Evolutionary conservation across 2,329 filamentous ascomycete genomes (phyloP).

Genomic region (Fusarium robinianum): DNA sequence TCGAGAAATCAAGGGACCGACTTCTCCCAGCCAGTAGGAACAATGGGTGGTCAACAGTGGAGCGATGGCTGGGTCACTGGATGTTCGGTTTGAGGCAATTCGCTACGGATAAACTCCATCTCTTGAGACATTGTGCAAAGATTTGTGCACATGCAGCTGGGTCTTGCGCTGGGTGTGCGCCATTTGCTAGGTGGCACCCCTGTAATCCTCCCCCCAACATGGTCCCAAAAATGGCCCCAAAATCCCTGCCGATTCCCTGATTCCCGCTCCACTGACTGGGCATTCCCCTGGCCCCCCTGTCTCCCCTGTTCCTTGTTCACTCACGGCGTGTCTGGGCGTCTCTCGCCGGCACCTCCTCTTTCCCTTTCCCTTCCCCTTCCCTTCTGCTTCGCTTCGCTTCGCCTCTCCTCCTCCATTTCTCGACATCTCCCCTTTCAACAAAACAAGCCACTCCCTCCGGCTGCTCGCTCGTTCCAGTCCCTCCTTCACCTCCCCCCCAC

Average conservation of each 20-base stretch:
- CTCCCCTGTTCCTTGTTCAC: conserved; percentile 27
- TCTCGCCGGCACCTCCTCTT: conserved; percentile 34
- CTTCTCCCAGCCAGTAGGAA: neutral
- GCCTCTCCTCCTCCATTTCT: conserved; percentile 31
- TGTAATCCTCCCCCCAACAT: conserved; percentile 19
- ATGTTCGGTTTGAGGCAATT: no score
- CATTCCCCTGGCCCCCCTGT: no score
- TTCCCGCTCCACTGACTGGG: no score
- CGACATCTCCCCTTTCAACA: conserved; percentile 47
- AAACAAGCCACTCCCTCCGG: conserved; percentile 46
- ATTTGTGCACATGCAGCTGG: no score
- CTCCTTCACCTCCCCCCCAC: conserved; percentile 42
- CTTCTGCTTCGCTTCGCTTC: conserved; percentile 27
- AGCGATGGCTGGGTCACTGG: no score
- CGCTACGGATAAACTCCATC: no score
- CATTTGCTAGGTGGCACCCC: no score
- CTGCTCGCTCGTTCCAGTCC: conserved; percentile 48
- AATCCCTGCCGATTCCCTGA: conserved; percentile 22
- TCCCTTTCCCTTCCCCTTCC: conserved; percentile 33
- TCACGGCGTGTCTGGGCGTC: no score
- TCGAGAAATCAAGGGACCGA: neutral
- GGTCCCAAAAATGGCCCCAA: conserved; percentile 24
- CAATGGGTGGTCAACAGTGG: neutral
- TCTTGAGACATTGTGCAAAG: conserved; percentile 17
- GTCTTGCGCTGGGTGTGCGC: no score